Conservation (phyloP, 1,284 basidiomycete genomes). For the Phellinidium pouzarii region DNA sequence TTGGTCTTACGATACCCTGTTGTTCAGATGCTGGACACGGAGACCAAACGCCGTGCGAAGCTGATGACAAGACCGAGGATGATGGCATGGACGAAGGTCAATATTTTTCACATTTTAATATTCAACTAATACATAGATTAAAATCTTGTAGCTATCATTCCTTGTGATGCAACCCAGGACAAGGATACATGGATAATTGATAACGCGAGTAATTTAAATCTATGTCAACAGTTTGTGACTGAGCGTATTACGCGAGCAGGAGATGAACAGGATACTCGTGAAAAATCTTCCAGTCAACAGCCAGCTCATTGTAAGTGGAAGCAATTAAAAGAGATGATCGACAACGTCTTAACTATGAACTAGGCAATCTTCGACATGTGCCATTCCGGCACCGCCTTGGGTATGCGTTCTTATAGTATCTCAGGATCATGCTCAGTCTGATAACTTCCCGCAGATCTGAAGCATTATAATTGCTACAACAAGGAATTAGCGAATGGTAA, state of each 20-base stretch:
- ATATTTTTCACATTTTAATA: not conserved
- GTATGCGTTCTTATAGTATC: not conserved
- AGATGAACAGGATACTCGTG: conserved; percentile 10
- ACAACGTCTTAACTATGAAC: not conserved
- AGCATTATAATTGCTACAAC: conserved; percentile 8
- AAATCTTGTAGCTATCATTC: conserved; percentile 6
- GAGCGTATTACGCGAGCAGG: not conserved
- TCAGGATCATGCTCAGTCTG: not conserved
- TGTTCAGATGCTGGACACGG: conserved; percentile 13
- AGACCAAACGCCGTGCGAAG: conserved; percentile 1
- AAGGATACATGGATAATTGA: conserved; percentile 12
- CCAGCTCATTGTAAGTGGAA: conserved; percentile 2
- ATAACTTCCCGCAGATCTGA: conserved; percentile 4
- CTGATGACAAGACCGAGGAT: conserved; percentile 2
- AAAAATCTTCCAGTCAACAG: conserved; percentile 6
- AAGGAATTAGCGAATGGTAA: not conserved
- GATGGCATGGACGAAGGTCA: conserved; percentile 14
- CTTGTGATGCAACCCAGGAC: conserved; percentile 11
- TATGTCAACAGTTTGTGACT: not conserved
- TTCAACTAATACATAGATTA: not conserved
- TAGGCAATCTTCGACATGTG: conserved; percentile 16
- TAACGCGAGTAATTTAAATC: not conserved
- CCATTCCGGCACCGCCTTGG: conserved; percentile 14
- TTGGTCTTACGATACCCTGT: not conserved
- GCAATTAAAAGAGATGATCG: no score